Percentiles rank a stretch among this genome's conserved stretches.
Conservation (phyloP, 352 stramenopile genomes). For the Globisporangium canariense region DNA sequence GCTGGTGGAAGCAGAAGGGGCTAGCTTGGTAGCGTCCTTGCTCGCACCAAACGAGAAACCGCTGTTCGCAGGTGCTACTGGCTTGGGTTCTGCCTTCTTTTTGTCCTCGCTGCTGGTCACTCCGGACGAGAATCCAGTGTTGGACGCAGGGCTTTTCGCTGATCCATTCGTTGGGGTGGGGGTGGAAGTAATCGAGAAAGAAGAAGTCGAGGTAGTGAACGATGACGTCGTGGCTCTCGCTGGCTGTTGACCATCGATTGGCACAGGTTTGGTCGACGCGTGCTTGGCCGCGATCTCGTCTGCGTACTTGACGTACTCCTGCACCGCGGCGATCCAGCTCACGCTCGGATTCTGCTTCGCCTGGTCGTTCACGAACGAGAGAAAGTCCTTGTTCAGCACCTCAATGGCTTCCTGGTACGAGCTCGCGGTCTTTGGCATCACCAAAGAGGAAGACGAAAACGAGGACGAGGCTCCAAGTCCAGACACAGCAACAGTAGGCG, state of each 20-base stretch:
- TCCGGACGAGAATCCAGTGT: conserved; percentile 19
- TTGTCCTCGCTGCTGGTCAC: conserved; percentile 8
- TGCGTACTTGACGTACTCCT: conserved; percentile 80
- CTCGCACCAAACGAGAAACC: conserved; percentile 34
- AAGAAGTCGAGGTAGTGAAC: conserved; percentile 1
- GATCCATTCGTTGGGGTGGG: conserved; percentile 6
- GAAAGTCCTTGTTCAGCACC: conserved; percentile 78
- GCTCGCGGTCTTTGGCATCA: conserved; percentile 1
- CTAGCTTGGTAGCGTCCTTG: conserved; percentile 13
- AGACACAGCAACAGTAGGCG: not conserved
- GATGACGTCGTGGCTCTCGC: conserved; percentile 13
- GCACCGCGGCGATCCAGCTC: conserved; percentile 58
- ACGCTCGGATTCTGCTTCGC: conserved; percentile 59
- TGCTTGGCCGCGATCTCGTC: conserved; percentile 55
- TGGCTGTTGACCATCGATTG: conserved; percentile 20
- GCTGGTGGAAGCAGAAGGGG: conserved; percentile 21
- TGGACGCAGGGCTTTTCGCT: conserved; percentile 6
- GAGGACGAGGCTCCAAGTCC: not conserved
- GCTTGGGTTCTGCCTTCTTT: conserved; percentile 11
- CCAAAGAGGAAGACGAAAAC: not conserved
- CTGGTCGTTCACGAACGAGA: conserved; percentile 68
- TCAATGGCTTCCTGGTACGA: conserved; percentile 80
- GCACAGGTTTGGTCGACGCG: conserved; percentile 56
- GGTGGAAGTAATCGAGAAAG: not conserved
- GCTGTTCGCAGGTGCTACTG: conserved; percentile 14